These are phyloP conservation scores for Suhomyces chickasaworum DNA, from an alignment of 1,139 yeast species.

Conservation along the genomic window DNA sequence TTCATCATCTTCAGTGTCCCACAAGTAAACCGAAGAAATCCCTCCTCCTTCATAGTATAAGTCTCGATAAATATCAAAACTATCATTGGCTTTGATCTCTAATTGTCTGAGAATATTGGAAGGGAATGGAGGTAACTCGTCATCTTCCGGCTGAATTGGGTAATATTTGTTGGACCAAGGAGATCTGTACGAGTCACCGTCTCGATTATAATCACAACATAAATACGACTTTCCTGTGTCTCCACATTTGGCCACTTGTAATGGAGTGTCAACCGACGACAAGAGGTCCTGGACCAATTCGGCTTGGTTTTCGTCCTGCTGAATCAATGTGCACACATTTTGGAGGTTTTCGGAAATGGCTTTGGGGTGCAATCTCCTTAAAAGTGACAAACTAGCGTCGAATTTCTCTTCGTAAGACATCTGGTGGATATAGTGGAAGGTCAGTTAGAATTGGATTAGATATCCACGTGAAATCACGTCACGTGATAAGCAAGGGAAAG, in stretches of 20 bases:
- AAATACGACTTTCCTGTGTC: constrained; percentile 67
- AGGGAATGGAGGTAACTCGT: constrained; percentile 71
- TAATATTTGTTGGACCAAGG: constrained; percentile 88
- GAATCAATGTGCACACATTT: constrained; percentile 71
- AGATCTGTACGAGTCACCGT: constrained; percentile 87
- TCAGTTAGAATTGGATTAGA: too few relatives aligned
- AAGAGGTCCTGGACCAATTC: constrained; percentile 84
- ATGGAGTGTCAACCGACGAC: constrained; percentile 86
- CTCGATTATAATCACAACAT: constrained; percentile 93
- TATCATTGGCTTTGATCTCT: constrained; percentile 82
- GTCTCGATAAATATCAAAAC: constrained; percentile 91
- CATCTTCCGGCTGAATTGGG: constrained; percentile 57
- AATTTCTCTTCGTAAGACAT: constrained; percentile 55
- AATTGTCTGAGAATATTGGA: constrained; percentile 65
- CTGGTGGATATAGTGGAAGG: not conserved
- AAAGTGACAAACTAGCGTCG: constrained; percentile 85
- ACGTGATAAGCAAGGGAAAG: too few relatives aligned
- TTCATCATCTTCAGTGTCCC: constrained; percentile 69
- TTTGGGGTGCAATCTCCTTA: constrained; percentile 84
- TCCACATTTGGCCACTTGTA: constrained; percentile 58
- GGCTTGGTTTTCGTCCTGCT: constrained; percentile 36
- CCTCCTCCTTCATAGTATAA: constrained; percentile 92
- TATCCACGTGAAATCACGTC: not conserved
- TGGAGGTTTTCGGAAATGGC: constrained; percentile 62
- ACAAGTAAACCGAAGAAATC: constrained; percentile 82